phyloP scores from a whole-genome alignment of 2,329 filamentous ascomycete species.

The Fusarium verticillioides region DNA sequence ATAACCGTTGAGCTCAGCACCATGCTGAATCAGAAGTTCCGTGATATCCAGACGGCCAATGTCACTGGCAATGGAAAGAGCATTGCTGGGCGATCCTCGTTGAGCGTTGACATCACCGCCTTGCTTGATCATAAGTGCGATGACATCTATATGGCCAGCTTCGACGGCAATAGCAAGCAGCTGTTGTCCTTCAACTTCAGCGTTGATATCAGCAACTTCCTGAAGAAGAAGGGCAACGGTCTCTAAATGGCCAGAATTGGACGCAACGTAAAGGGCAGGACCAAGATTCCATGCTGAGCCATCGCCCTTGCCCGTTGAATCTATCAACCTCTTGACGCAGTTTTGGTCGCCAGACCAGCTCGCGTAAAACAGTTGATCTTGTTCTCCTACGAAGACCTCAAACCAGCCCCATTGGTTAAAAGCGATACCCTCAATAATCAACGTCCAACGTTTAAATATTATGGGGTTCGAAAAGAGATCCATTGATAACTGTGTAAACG shows the following conservation, averaged over 20 bases:
- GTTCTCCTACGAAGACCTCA: too few species aligned
- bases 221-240: fast-evolving
- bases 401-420: too few species aligned
- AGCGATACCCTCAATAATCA: too few species aligned
- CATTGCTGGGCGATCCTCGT: not conserved
- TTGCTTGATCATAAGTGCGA: not conserved
- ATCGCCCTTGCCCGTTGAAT: fast-evolving
- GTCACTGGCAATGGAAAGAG: fast-evolving
- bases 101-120: fast-evolving
- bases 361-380: not conserved
- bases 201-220: not conserved
- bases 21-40: not conserved
- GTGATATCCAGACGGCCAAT: fast-evolving
- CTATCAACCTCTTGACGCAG: not conserved
- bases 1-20: not conserved
- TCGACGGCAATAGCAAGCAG: fast-evolving
- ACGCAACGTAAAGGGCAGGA: fast-evolving
- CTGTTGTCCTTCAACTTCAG: too few species aligned
- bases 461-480: fast-evolving
- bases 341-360: not conserved
- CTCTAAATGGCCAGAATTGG: fast-evolving
- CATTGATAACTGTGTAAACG: not conserved
- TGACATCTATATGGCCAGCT: not conserved
- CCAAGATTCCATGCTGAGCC: fast-evolving
- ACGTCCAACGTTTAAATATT: fast-evolving